Conservation (phyloP, 495 filamentous ascomycete species). For the Aspergillus avenaceus region DNA sequence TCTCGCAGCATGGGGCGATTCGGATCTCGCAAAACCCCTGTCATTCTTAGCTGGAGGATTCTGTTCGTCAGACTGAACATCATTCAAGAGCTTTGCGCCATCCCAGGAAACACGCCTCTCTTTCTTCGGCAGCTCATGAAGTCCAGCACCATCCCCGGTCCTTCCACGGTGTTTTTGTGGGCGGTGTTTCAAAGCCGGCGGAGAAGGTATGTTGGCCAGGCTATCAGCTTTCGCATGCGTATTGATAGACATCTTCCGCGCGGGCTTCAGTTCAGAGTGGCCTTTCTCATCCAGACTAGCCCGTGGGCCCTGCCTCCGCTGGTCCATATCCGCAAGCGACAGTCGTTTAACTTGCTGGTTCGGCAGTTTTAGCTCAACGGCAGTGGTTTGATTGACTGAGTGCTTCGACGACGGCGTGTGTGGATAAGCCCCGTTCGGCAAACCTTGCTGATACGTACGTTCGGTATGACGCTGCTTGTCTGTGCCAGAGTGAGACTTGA, state of each 20-base stretch:
- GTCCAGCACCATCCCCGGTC: slow-evolving; percentile 14
- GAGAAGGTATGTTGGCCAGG: slow-evolving; percentile 32
- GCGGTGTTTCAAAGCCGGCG: slow-evolving; percentile 41
- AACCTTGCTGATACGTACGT: slow-evolving; percentile 7
- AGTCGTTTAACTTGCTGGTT: slow-evolving; percentile 40
- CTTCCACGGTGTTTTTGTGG: slow-evolving; percentile 41
- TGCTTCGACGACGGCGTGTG: slow-evolving; percentile 33
- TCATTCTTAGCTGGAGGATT: slow-evolving; percentile 6
- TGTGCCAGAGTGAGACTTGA: slow-evolving; percentile 1
- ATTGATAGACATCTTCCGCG: slow-evolving; percentile 27
- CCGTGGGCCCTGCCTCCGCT: slow-evolving; percentile 31
- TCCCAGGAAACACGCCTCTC: slow-evolving; percentile 44
- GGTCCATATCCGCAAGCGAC: slow-evolving; percentile 35
- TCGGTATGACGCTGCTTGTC: slow-evolving; percentile 11
- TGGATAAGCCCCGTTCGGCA: slow-evolving; percentile 10
- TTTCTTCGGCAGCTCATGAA: slow-evolving; percentile 26
- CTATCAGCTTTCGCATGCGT: slow-evolving; percentile 22
- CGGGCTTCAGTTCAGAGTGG: slow-evolving; percentile 25
- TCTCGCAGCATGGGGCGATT: slow-evolving; percentile 21
- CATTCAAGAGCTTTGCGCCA: slow-evolving; percentile 35
- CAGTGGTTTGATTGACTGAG: slow-evolving; percentile 19
- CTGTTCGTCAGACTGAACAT: slow-evolving; percentile 14
- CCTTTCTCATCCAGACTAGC: slow-evolving; percentile 32
- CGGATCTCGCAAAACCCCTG: slow-evolving; percentile 7
- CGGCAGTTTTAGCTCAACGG: slow-evolving; percentile 34